Evolutionary conservation across 208 protist genomes (phyloP).

Genomic region (Trypanosoma grayi): DNA sequence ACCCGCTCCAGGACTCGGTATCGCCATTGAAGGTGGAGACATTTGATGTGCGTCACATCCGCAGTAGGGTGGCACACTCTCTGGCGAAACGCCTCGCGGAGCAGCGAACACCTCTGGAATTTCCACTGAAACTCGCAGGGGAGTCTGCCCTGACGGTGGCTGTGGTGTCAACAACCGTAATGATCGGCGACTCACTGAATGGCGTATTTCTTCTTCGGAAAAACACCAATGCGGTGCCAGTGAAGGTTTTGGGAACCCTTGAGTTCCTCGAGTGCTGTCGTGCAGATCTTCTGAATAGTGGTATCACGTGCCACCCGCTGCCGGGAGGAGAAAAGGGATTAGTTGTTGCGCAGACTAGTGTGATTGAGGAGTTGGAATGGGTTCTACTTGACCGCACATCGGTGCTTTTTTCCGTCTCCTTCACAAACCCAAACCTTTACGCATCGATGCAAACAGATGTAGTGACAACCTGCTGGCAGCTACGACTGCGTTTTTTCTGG

Average conservation of each 20-base stretch:
- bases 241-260: slow-evolving; percentile 24
- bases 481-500: slow-evolving; percentile 28
- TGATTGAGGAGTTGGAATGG: slow-evolving; percentile 24
- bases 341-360: slow-evolving; percentile 21
- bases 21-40: slow-evolving; percentile 27
- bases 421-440: slow-evolving; percentile 16
- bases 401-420: slow-evolving; percentile 23
- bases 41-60: slow-evolving; percentile 21
- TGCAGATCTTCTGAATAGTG: slow-evolving; percentile 8
- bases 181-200: slow-evolving; percentile 37
- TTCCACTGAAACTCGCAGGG: slow-evolving; percentile 26
- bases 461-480: slow-evolving; percentile 34
- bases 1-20: slow-evolving; percentile 28
- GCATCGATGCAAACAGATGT: slow-evolving; percentile 36
- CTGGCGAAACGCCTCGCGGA: slow-evolving; percentile 16
- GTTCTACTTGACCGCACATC: slow-evolving; percentile 19
- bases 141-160: slow-evolving; percentile 26
- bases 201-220: slow-evolving; percentile 26
- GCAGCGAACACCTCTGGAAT: slow-evolving; percentile 29
- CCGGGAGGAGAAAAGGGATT: slow-evolving; percentile 13
- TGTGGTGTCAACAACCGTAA: slow-evolving; percentile 33
- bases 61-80: slow-evolving; percentile 13
- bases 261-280: slow-evolving; percentile 35
- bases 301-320: slow-evolving; percentile 8
- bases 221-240: neutral